Evolutionary conservation across 2,329 filamentous ascomycete genomes (phyloP), one percentile per base, ranked within the genome.

Genomic region (Rhexocercosporidium sp.): DNA sequence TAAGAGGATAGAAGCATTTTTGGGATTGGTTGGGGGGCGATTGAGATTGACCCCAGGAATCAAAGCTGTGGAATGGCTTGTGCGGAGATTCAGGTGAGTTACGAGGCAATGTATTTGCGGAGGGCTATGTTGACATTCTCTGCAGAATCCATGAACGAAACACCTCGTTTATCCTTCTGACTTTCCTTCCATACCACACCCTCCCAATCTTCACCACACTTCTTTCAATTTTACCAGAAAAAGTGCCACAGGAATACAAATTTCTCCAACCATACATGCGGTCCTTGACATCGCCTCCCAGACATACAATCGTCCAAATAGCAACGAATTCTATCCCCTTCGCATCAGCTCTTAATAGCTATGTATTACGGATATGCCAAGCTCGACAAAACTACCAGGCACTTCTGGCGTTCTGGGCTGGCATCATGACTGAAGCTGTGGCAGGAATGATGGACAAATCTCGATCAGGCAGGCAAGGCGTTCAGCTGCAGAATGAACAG

Each of bases 11-110:
- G 92, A 96, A 74, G 86, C 88, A 16, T 99, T 98, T 77, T 82
- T 99, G 72, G 91, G 90, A 37, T 84, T 98, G 16, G 89, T 92
- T 12, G 91, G 92, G 25, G 88, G 90, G 29, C 87, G 91, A 47
- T 78, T 99, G 71, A 85, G 95, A 70, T 83, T 99, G 37, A 94
- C 91, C 81, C 95, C 96, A 47, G 93, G 93, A 0, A 88, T 97
- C 63, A 97, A 96, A 80, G 90, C 94, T 18, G 85, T 98, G 44
- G 96, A 99, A 82, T 99, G 96, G 96, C 85, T 99, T 56, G 87
- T 99, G 64, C 86, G 96, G 75, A 86, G 95, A 75, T 99, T 98
- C 76, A 89, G 90, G 93, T 96, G 82, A 69, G 85, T 66, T 64
- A 59, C 18, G 11, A 20, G 31, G 20, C 20, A 41, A 3, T 31